These are phyloP conservation scores for Ceratocystis albifundus DNA, from an alignment of 2,329 filamentous ascomycete species.

Conservation along the genomic window DNA sequence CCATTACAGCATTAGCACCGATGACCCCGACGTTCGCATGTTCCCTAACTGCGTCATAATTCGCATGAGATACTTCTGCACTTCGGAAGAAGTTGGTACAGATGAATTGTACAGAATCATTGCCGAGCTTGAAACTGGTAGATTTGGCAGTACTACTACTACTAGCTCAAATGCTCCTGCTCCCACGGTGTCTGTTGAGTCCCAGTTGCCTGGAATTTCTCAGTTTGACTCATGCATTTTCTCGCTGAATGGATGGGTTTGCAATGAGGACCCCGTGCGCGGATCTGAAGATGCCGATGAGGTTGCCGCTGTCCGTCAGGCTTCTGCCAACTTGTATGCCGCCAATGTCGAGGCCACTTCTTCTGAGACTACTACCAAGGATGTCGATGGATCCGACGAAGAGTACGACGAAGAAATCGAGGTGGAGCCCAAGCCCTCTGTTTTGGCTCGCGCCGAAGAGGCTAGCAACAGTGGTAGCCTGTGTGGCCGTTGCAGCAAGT, in stretches of 20 bases:
- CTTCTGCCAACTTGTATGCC: too few species aligned
- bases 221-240: too few species aligned
- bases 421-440: background rate
- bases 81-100: rapidly evolving
- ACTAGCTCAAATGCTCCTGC: too few species aligned
- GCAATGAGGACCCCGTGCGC: too few species aligned
- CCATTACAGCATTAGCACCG: background rate
- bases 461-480: background rate
- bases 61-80: too few species aligned
- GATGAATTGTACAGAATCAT: background rate
- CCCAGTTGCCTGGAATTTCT: too few species aligned
- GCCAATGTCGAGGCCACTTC: background rate
- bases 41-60: background rate
- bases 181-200: too few species aligned
- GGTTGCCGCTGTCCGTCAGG: too few species aligned
- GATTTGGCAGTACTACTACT: too few species aligned
- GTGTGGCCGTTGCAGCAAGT: background rate
- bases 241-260: too few species aligned
- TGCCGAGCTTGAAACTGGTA: rapidly evolving
- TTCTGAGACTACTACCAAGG: background rate
- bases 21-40: background rate
- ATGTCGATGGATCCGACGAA: too few species aligned
- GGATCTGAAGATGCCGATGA: too few species aligned
- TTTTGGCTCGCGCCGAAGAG: background rate
- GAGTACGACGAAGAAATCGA: background rate